Evolutionary conservation across 2,329 filamentous ascomycete species (phyloP).

Genomic region (Cytospora paraplurivora): DNA sequence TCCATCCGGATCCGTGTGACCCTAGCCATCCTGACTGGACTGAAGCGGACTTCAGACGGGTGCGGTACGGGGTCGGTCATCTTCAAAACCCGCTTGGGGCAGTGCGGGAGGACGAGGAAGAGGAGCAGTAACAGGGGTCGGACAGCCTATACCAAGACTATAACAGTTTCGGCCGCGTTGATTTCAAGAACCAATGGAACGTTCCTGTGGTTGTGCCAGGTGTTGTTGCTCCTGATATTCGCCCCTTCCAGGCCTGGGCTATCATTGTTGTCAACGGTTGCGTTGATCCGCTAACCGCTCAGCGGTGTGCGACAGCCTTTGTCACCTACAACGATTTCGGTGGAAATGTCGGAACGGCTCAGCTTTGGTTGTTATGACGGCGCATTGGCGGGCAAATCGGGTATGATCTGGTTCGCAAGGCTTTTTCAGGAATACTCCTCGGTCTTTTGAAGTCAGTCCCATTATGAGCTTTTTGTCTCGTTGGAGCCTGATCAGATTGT

Average conservation of each 20-base stretch:
- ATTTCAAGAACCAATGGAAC: not conserved
- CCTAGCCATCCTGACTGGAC: conserved; percentile 8
- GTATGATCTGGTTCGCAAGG: not conserved
- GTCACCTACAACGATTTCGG: too few species aligned
- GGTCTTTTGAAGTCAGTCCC: not conserved
- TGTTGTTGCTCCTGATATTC: too few species aligned
- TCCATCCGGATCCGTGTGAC: conserved; percentile 30
- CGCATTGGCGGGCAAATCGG: not conserved
- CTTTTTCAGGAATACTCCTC: not conserved
- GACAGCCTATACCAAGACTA: not conserved
- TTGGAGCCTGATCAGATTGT: not conserved
- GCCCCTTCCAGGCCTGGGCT: too few species aligned
- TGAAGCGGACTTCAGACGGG: not conserved
- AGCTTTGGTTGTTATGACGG: too few species aligned
- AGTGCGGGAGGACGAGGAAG: not conserved
- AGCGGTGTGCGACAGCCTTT: too few species aligned
- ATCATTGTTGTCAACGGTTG: too few species aligned
- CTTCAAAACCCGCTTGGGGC: not conserved
- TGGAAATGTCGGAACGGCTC: too few species aligned
- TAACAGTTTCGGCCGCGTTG: not conserved
- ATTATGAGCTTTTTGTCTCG: not conserved
- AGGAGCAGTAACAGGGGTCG: too few species aligned
- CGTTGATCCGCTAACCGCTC: too few species aligned
- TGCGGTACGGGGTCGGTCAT: not conserved
- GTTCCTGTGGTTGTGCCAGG: too few species aligned